phyloP scores from a whole-genome alignment of 768 basidiomycete species.

The Cystobasidium onofrii region DNA sequence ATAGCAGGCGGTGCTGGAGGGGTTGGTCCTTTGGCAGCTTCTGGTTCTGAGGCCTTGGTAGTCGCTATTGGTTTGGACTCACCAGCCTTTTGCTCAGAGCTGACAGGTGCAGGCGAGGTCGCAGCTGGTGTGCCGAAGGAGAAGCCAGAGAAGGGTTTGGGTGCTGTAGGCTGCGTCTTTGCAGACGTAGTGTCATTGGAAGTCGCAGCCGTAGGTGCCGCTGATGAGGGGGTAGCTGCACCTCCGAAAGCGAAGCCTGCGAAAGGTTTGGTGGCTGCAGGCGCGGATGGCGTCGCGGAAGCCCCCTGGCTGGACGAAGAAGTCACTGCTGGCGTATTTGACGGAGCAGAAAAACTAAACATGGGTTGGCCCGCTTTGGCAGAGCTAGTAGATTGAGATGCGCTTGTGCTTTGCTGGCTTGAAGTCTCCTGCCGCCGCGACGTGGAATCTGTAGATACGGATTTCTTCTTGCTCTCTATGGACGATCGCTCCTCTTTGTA shows the following conservation, averaged over 20 bases:
- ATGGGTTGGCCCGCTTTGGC: not conserved
- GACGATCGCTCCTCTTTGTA: slow-evolving; percentile 17
- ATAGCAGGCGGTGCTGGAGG: slow-evolving; percentile 23
- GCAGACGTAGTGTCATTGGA: not conserved
- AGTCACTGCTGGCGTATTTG: not conserved
- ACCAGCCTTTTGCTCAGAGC: not conserved
- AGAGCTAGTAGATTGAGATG: not conserved
- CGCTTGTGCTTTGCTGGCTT: not conserved
- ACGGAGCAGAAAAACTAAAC: not conserved
- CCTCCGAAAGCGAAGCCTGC: slow-evolving; percentile 21
- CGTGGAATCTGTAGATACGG: not conserved
- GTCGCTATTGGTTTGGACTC: not conserved
- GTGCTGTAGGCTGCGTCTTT: not conserved
- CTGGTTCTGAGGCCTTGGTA: not conserved
- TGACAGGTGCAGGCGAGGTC: not conserved
- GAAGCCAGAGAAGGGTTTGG: slow-evolving; percentile 27
- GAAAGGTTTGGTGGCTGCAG: slow-evolving; percentile 12
- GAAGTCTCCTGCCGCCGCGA: not conserved
- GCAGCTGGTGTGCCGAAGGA: slow-evolving; percentile 9
- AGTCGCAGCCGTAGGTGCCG: not conserved
- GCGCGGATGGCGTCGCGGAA: not conserved
- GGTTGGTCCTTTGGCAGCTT: not conserved
- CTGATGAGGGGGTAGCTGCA: not conserved
- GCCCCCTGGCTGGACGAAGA: not conserved
- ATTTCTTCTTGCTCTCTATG: not conserved